Percentiles rank a stretch among this genome's conserved stretches.
Conservation (phyloP, 371 early-diverging fungal genomes). For the Lichtheimia ornata region DNA sequence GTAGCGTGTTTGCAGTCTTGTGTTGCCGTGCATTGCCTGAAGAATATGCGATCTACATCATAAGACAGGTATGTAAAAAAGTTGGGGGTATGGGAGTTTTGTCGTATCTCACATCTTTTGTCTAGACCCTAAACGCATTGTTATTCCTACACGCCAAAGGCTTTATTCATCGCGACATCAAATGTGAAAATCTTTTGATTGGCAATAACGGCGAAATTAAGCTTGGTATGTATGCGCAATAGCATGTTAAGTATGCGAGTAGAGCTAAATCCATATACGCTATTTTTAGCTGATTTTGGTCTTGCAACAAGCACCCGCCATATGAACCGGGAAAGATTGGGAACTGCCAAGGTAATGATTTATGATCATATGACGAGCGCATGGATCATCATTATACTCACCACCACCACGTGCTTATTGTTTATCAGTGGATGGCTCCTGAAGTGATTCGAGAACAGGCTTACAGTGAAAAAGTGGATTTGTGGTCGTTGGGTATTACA, state of each 20-base stretch:
- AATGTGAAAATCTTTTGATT: conserved; percentile 50
- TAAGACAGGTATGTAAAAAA: conserved; percentile 30
- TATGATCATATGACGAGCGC: not conserved
- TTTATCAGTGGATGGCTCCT: conserved; percentile 55
- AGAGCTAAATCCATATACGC: not conserved
- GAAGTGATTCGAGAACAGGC: conserved; percentile 44
- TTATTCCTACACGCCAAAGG: conserved; percentile 42
- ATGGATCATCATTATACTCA: too few species aligned
- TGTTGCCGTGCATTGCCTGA: conserved; percentile 44
- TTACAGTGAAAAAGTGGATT: conserved; percentile 48
- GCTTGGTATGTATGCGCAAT: conserved; percentile 20
- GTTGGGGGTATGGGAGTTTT: too few species aligned
- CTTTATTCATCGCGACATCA: conserved; percentile 53
- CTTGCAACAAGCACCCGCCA: conserved; percentile 40
- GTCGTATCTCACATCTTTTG: not conserved
- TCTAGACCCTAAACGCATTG: conserved; percentile 38
- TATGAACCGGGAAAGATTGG: conserved; percentile 40
- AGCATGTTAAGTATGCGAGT: not conserved
- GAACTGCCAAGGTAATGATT: conserved; percentile 37
- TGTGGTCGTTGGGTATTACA: conserved; percentile 54
- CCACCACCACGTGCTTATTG: too few species aligned
- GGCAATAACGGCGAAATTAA: conserved; percentile 48
- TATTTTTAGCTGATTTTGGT: conserved; percentile 46
- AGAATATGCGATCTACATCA: conserved; percentile 42
- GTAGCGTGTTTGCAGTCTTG: conserved; percentile 49